phyloP scores from a whole-genome alignment of 495 filamentous ascomycete species.

The Daldinia loculata region DNA sequence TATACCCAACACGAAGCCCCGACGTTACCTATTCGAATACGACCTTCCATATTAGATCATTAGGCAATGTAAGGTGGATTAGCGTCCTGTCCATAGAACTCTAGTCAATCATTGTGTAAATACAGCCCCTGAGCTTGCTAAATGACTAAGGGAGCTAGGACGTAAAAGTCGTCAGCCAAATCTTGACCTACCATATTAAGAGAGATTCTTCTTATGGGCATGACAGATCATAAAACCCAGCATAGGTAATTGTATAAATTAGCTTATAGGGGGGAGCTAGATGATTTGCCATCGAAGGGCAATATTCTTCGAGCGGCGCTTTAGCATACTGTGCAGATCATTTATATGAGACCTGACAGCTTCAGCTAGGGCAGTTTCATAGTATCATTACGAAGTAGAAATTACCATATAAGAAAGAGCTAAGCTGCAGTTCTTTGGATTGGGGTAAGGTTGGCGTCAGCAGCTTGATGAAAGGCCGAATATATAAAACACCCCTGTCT shows the following conservation, averaged over 20 bases:
- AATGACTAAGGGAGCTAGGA: background rate
- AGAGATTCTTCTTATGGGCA: background rate
- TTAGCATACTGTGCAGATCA: constrained; percentile 6
- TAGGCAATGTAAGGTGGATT: background rate
- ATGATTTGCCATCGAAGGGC: constrained; percentile 1
- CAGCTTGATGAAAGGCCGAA: constrained; percentile 12
- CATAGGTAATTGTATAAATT: constrained; percentile 5
- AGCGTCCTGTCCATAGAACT: background rate
- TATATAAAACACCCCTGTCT: constrained; percentile 5
- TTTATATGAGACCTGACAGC: constrained; percentile 18
- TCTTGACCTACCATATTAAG: constrained; percentile 9
- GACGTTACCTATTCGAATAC: background rate
- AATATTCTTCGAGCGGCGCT: constrained; percentile 10
- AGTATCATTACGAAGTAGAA: constrained; percentile 1
- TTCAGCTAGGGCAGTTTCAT: constrained; percentile 4
- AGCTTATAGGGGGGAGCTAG: background rate
- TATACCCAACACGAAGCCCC: background rate
- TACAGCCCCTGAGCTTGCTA: constrained; percentile 12
- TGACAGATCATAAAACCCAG: constrained; percentile 5
- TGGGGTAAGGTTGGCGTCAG: constrained; percentile 31
- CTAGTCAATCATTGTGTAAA: constrained; percentile 6
- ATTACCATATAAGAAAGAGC: constrained; percentile 18
- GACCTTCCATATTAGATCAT: constrained; percentile 13
- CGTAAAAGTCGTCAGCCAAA: constrained; percentile 1
- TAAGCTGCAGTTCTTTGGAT: background rate